A percentile compares a stretch with the other conserved stretches of the same genome.
phyloP scores from a whole-genome alignment of 208 protist genomes.

The Novymonas esmeraldas region DNA sequence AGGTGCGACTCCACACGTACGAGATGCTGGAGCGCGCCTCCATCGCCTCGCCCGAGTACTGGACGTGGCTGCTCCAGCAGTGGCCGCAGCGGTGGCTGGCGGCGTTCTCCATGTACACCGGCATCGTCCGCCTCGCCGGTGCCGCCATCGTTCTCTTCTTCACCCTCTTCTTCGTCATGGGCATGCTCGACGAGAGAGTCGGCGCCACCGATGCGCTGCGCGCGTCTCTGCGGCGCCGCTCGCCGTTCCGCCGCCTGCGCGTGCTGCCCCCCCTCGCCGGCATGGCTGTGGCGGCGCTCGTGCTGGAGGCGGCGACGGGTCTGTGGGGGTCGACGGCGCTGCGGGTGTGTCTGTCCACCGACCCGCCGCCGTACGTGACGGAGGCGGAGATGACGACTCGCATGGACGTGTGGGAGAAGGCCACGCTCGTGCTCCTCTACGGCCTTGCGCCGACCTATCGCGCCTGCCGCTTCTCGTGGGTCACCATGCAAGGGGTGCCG shows the following conservation, averaged over 20 bases:
- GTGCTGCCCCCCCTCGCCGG: conserved; percentile 19
- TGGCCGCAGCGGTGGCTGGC: conserved; percentile 72
- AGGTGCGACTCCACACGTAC: conserved; percentile 39
- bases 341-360: conserved; percentile 44
- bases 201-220: conserved; percentile 19
- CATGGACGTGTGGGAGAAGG: conserved; percentile 68
- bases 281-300: conserved; percentile 30
- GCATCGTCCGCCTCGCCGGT: conserved; percentile 43
- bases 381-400: conserved; percentile 53
- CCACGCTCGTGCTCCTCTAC: conserved; percentile 54
- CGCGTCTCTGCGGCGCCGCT: conserved; percentile 10
- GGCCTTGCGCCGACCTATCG: conserved; percentile 52
- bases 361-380: conserved; percentile 33
- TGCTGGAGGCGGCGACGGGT: conserved; percentile 45
- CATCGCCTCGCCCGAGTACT: conserved; percentile 17
- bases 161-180: conserved; percentile 38
- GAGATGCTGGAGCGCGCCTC: conserved; percentile 23
- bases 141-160: conserved; percentile 53
- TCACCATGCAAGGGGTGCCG: conserved; percentile 52
- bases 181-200: conserved; percentile 19
- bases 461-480: conserved; percentile 74
- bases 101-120: conserved; percentile 58
- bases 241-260: conserved; percentile 27
- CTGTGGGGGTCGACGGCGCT: conserved; percentile 39
- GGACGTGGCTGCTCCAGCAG: conserved; percentile 36